Percentiles rank a stretch among this genome's conserved stretches.
These are phyloP conservation scores for Leishmania arabica DNA, from an alignment of 208 protist species.

Conservation along the genomic window DNA sequence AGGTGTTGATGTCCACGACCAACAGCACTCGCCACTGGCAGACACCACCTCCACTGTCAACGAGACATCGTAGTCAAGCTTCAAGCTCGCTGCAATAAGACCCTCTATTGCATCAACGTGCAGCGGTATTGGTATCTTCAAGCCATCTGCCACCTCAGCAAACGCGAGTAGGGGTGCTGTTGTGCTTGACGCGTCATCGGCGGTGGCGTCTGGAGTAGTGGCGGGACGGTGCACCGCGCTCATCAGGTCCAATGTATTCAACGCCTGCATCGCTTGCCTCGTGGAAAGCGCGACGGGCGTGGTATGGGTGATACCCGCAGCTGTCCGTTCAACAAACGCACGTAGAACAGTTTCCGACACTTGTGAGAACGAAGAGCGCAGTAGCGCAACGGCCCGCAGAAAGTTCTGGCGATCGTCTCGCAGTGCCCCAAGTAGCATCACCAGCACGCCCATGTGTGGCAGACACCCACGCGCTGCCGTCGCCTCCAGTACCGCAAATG, in stretches of 20 bases:
- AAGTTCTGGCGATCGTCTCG: conserved; percentile 14
- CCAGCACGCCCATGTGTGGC: conserved; percentile 54
- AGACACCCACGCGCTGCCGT: conserved; percentile 32
- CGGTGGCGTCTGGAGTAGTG: background rate
- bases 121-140: conserved; percentile 8
- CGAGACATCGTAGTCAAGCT: conserved; percentile 14
- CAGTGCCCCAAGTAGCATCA: conserved; percentile 54
- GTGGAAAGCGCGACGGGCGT: background rate
- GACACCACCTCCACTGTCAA: conserved; percentile 3
- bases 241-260: conserved; percentile 21
- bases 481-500: conserved; percentile 25
- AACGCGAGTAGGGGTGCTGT: background rate
- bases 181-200: background rate
- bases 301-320: background rate
- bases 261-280: conserved; percentile 28
- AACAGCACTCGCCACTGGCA: background rate
- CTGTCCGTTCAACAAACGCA: conserved; percentile 62
- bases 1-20: background rate
- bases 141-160: background rate
- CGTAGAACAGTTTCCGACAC: conserved; percentile 49
- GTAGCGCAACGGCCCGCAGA: conserved; percentile 27
- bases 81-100: conserved; percentile 24
- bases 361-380: conserved; percentile 32
- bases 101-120: conserved; percentile 24
- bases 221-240: background rate